phyloP scores from a whole-genome alignment of 345 rosid species.

The Anacardium occidentale region DNA sequence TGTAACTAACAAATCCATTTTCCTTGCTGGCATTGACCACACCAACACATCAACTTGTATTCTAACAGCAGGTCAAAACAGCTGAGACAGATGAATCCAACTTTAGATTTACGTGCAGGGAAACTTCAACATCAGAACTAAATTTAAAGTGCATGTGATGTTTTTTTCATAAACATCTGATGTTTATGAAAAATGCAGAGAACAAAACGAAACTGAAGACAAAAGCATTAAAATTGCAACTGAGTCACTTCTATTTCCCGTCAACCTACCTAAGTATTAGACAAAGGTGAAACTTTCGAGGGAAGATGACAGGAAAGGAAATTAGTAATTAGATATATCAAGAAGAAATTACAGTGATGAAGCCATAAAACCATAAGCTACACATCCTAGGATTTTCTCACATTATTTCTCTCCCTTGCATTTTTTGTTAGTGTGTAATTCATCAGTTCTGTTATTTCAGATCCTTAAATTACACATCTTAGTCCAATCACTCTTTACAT shows the following conservation, averaged over 20 bases:
- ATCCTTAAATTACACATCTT: conserved; percentile 37
- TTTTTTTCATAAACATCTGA: neutral
- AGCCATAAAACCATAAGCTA: conserved; percentile 20
- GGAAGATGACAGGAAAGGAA: neutral
- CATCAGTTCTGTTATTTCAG: conserved; percentile 36
- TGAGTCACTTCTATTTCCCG: conserved; percentile 32
- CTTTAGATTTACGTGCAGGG: conserved; percentile 10
- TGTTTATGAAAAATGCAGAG: neutral
- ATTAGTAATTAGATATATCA: conserved; percentile 24
- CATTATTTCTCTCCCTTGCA: conserved; percentile 8
- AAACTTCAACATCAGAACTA: conserved; percentile 24
- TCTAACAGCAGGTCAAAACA: conserved; percentile 6
- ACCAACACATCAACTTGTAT: neutral
- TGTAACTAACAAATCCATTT: neutral
- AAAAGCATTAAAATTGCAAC: conserved; percentile 1
- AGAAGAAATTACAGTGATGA: conserved; percentile 25
- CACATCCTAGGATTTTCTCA: neutral
- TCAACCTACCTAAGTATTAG: conserved; percentile 27
- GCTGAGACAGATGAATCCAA: conserved; percentile 17
- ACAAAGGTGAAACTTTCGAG: conserved; percentile 23
- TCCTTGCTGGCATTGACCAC: neutral
- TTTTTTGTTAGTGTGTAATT: conserved; percentile 34
- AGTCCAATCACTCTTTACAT: conserved; percentile 28
- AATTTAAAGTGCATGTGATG: conserved; percentile 7
- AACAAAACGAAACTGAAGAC: conserved; percentile 16